Evolutionary conservation across 192 early-diverging fungal species (phyloP).

Genomic region (Haplosporangium gracile): DNA sequence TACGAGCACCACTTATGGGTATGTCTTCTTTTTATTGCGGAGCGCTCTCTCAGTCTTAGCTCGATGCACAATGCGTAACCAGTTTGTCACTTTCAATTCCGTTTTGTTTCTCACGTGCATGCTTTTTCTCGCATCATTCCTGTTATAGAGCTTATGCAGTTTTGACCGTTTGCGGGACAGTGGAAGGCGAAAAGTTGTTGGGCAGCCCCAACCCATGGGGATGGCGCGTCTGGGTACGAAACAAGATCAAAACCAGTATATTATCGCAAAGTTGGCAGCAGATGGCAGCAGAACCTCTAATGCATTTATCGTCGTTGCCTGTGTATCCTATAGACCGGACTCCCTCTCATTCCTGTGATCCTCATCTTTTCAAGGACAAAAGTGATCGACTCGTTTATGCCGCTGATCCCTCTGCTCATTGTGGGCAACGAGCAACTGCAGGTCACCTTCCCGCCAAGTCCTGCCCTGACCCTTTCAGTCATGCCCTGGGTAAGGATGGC

Average conservation of each 20-base stretch:
- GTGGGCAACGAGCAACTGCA: slow-evolving; percentile 67
- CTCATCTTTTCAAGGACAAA: slow-evolving; percentile 73
- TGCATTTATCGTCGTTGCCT: not conserved
- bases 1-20: slow-evolving; percentile 77
- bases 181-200: slow-evolving; percentile 71
- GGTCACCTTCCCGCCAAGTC: slow-evolving; percentile 71
- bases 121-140: not conserved
- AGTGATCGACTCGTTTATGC: slow-evolving; percentile 70
- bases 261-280: too few species aligned
- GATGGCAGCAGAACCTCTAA: not conserved
- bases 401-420: slow-evolving; percentile 70
- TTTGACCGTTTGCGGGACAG: slow-evolving; percentile 73
- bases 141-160: slow-evolving; percentile 69
- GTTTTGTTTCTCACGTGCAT: not conserved
- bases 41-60: not conserved
- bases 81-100: not conserved
- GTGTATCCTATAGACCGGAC: slow-evolving; percentile 36
- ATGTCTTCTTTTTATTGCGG: not conserved
- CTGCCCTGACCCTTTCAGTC: slow-evolving; percentile 69
- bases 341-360: slow-evolving; percentile 70
- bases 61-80: not conserved
- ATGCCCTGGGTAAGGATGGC: slow-evolving; percentile 74
- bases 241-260: slow-evolving; percentile 34
- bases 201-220: slow-evolving; percentile 68
- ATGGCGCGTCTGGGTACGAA: slow-evolving; percentile 72